Conservation (phyloP, 176 grass and related monocot species). For the Olyra latifolia region DNA sequence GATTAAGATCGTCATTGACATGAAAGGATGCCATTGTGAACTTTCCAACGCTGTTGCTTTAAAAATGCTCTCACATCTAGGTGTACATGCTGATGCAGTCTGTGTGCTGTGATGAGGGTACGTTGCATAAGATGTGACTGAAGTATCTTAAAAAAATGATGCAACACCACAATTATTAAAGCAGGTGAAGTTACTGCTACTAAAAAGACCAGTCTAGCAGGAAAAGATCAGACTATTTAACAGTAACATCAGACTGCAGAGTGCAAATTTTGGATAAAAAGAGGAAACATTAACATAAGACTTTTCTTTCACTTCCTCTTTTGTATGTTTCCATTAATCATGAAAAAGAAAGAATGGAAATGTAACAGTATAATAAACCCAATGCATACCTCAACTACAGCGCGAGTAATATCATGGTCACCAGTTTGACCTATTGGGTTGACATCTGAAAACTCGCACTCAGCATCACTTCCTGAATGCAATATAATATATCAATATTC, state of each 20-base stretch:
- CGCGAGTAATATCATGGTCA: constrained; percentile 48
- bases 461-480: constrained; percentile 45
- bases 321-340: not conserved
- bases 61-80: not conserved
- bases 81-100: not conserved
- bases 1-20: not conserved
- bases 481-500: not conserved
- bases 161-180: not conserved
- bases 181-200: not conserved
- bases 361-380: not conserved
- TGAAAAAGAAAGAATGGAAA: constrained; percentile 9
- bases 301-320: not conserved
- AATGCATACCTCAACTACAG: constrained; percentile 56
- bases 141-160: not conserved
- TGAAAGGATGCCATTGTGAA: not conserved
- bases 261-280: not conserved
- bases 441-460: constrained; percentile 35
- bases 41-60: not conserved
- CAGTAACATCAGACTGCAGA: not conserved
- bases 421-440: constrained; percentile 72
- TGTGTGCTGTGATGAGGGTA: constrained; percentile 2
- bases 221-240: not conserved
- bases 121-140: not conserved
- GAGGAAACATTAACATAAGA: not conserved
- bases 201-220: not conserved